These are phyloP conservation scores for Phytophthora pinifolia DNA, from an alignment of 352 stramenopile species.

Conservation along the genomic window DNA sequence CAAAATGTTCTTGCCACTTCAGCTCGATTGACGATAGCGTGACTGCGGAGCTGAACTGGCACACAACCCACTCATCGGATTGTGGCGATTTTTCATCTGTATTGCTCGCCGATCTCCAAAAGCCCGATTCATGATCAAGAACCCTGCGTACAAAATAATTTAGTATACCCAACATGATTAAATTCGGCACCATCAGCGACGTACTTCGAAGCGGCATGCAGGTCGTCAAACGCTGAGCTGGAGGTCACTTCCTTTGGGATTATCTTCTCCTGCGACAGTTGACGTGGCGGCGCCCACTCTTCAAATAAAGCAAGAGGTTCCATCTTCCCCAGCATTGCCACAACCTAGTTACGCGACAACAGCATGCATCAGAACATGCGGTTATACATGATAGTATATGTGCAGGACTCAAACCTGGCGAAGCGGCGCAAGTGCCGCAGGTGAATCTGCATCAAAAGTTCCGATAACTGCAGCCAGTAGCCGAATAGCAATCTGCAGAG, in stretches of 20 bases:
- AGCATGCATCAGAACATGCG: not conserved
- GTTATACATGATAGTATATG: not conserved
- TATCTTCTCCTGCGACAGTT: slow-evolving; percentile 46
- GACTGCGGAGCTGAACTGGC: slow-evolving; percentile 49
- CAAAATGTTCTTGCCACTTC: slow-evolving; percentile 44
- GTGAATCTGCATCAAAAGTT: slow-evolving; percentile 55
- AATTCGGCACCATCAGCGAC: not conserved
- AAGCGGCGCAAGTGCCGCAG: slow-evolving; percentile 51
- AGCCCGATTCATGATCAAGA: slow-evolving; percentile 35
- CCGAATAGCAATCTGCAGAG: slow-evolving; percentile 63
- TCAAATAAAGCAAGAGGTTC: slow-evolving; percentile 70
- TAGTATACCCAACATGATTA: not conserved
- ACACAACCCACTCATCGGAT: slow-evolving; percentile 50
- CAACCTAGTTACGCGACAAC: slow-evolving; percentile 41
- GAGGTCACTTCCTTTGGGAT: slow-evolving; percentile 48
- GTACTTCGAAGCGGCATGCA: slow-evolving; percentile 55
- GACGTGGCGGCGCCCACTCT: slow-evolving; percentile 74
- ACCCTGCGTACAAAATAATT: slow-evolving; percentile 26
- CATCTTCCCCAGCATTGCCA: slow-evolving; percentile 56
- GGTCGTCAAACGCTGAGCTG: slow-evolving; percentile 62
- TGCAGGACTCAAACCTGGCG: slow-evolving; percentile 46
- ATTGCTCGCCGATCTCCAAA: slow-evolving; percentile 45
- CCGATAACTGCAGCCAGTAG: slow-evolving; percentile 59
- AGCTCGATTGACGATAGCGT: slow-evolving; percentile 50
- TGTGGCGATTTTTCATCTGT: slow-evolving; percentile 12